phyloP scores from a whole-genome alignment of 805 yeast genomes.

The Phaffomyces thermotolerans region DNA sequence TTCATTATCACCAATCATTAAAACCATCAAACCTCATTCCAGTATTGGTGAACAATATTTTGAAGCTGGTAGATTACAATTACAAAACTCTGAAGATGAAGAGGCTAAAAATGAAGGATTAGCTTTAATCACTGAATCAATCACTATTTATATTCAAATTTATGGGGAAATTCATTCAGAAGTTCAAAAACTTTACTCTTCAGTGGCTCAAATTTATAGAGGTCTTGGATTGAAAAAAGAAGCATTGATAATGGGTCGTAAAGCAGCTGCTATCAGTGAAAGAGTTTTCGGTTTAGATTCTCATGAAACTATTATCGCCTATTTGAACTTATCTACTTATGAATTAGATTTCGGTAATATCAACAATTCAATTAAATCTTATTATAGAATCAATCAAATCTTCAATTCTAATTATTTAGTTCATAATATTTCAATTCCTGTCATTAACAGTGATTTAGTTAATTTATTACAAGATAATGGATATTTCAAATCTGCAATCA shows the following conservation, averaged over 20 bases:
- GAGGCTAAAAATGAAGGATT: constrained; percentile 49
- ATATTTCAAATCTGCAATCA: constrained; percentile 39
- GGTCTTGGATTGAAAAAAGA: constrained; percentile 49
- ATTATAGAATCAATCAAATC: constrained; percentile 49
- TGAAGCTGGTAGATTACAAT: constrained; percentile 44
- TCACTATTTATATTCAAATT: constrained; percentile 71
- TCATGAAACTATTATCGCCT: constrained; percentile 62
- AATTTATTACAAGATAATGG: constrained; percentile 49
- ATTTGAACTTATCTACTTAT: constrained; percentile 65
- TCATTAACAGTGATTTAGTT: constrained; percentile 55
- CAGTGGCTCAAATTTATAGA: constrained; percentile 59
- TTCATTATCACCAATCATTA: constrained; percentile 67
- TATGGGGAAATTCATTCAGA: constrained; percentile 77
- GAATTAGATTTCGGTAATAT: constrained; percentile 57
- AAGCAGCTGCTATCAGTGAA: constrained; percentile 67
- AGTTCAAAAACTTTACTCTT: constrained; percentile 62
- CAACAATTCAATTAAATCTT: constrained; percentile 54
- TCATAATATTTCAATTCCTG: constrained; percentile 61
- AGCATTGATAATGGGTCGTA: constrained; percentile 60
- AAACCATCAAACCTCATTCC: constrained; percentile 62
- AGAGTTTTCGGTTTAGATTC: constrained; percentile 78
- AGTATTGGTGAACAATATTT: constrained; percentile 67
- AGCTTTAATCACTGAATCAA: constrained; percentile 58
- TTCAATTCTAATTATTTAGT: constrained; percentile 50
- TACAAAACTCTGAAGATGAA: constrained; percentile 11